Evolutionary conservation across 805 yeast genomes (phyloP).

Genomic region (Clavispora phyllophila): DNA sequence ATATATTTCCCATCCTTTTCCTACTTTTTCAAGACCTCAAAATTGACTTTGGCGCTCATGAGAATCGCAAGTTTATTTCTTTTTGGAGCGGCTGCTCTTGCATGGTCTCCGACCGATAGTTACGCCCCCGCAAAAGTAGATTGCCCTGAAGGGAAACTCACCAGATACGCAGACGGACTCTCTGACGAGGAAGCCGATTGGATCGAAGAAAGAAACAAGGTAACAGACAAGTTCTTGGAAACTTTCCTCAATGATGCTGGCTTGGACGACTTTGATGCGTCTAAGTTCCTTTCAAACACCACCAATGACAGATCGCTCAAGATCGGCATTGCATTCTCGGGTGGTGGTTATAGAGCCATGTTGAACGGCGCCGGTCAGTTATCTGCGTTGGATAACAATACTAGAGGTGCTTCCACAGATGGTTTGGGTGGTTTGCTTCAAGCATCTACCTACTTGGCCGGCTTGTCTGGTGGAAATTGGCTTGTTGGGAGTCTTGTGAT

Average conservation of each 20-base stretch:
- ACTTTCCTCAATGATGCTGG: constrained; percentile 43
- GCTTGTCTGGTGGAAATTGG: constrained; percentile 42
- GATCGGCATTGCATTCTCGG: constrained; percentile 60
- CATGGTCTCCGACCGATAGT: constrained; percentile 12
- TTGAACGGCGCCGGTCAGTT: constrained; percentile 79
- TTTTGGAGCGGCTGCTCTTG: constrained; percentile 10
- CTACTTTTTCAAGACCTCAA: neutral
- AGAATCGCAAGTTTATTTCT: constrained; percentile 4
- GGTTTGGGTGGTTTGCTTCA: constrained; percentile 19
- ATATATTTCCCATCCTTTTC: neutral
- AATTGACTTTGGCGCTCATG: constrained; percentile 2
- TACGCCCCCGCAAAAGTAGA: constrained; percentile 15
- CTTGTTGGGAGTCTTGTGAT: constrained; percentile 62
- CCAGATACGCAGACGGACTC: constrained; percentile 10
- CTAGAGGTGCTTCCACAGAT: constrained; percentile 26
- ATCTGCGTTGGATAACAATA: constrained; percentile 73
- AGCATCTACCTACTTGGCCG: constrained; percentile 15
- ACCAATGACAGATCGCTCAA: constrained; percentile 37
- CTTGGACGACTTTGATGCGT: constrained; percentile 45
- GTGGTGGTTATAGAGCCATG: constrained; percentile 93
- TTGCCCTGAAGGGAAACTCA: constrained; percentile 12
- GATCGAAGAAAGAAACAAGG: constrained; percentile 20
- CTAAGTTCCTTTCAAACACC: constrained; percentile 29
- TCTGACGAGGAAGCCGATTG: constrained; percentile 11
- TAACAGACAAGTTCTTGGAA: constrained; percentile 42